Base-by-base conservation (phyloP, 768 basidiomycete genomes). In the Termitomyces sp. region DNA sequence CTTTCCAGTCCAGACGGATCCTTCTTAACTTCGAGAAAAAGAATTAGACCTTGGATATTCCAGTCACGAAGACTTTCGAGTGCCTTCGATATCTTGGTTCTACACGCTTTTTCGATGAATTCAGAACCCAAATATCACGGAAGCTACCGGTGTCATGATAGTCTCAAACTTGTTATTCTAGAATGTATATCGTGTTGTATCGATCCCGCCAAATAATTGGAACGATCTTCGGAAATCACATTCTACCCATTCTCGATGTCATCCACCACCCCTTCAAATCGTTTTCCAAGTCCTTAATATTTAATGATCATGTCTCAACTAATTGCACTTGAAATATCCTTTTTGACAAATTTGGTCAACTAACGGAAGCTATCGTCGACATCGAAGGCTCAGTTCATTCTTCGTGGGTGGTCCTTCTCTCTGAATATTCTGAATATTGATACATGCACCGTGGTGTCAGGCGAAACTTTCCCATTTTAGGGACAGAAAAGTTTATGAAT, bases 211-310 rank as follows among this genome's bases (percentile, higher is more conserved):
- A n/a, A 33, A 1, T 1, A 7, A 48, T 4, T 33, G 11, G 5
- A 28, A 44, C 12, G 60, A 66, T 46, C 52, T 53, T 7, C n/a
- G 38, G 54, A 17, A 65, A 66, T 49, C 62, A 57, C 46, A 38
- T 31, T 35, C 56, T 60, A 19, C 62, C 47, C 6, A 43, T 33
- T 9, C 31, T 33, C 9, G 31, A 33, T 10, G 31, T 10, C 31
- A 9, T 31, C 30, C 30, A 31, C 7, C 30, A 31, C 30, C 30
- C 30, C 9, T 1, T 1, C 30, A 6, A 31, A 31, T 31, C 8
- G 30, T 31, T 31, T 9, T 2, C 1, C 23, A 23, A 23, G 23
- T 23, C 23, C 23, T 23, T 23, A 31, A 9, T 8, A 9, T 31
- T 31, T 31, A 9, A 31, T 31, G 30, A 9, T 31, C 30, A 31